Percentiles rank a stretch among this genome's conserved stretches.
Conservation (phyloP, 2,329 filamentous ascomycete species). For the Fusarium sp. region DNA sequence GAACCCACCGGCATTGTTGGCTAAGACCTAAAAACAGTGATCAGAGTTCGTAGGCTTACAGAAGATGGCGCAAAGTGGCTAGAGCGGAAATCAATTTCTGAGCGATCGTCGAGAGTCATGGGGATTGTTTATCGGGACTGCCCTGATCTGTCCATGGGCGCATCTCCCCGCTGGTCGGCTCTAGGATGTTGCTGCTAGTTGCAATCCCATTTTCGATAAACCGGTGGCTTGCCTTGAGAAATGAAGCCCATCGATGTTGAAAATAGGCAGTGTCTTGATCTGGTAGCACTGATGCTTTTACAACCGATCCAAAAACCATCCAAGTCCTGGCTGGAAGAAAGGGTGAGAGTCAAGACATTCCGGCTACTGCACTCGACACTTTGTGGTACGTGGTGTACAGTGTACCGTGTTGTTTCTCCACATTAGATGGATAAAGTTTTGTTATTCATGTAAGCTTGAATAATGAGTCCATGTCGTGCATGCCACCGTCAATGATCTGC, state of each 20-base stretch:
- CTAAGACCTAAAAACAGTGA: not conserved
- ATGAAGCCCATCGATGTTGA: constrained; percentile 26
- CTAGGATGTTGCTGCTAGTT: constrained; percentile 31
- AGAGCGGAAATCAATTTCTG: constrained; percentile 14
- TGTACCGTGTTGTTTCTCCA: constrained; percentile 18
- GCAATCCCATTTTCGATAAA: constrained; percentile 23
- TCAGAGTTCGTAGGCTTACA: constrained; percentile 2
- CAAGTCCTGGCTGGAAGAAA: constrained; percentile 3
- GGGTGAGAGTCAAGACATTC: constrained; percentile 21
- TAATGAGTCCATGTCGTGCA: constrained; percentile 34
- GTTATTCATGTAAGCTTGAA: constrained; percentile 25
- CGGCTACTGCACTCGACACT: not conserved
- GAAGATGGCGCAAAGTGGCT: constrained; percentile 23
- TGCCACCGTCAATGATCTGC: constrained; percentile 26
- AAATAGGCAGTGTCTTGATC: constrained; percentile 2
- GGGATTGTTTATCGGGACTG: constrained; percentile 39
- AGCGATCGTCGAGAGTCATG: constrained; percentile 31
- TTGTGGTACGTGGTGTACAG: not conserved
- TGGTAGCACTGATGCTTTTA: constrained; percentile 3
- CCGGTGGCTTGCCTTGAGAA: constrained; percentile 37
- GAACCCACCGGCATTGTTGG: constrained; percentile 27
- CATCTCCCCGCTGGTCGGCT: constrained; percentile 33
- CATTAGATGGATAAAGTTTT: constrained; percentile 28
- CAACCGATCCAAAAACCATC: constrained; percentile 4
- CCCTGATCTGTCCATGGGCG: constrained; percentile 23